Conservation (phyloP, 805 yeast genomes). For the Pichia sporocuriosa region DNA sequence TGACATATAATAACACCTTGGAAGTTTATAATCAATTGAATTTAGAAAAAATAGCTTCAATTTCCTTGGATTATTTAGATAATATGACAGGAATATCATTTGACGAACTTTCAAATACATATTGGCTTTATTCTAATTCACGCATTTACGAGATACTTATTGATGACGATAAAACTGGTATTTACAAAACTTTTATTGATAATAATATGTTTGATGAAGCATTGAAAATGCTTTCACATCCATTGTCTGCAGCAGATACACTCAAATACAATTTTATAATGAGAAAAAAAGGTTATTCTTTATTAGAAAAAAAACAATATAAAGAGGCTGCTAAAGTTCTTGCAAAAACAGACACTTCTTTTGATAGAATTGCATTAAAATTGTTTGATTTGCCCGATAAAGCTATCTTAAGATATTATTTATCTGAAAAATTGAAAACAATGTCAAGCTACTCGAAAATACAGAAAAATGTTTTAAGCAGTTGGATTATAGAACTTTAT, state of each 20-base stretch:
- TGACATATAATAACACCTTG: slow-evolving; percentile 37
- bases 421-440: slow-evolving; percentile 35
- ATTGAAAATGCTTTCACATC: slow-evolving; percentile 28
- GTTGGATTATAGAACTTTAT: slow-evolving; percentile 60
- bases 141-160: slow-evolving; percentile 67
- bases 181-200: slow-evolving; percentile 63
- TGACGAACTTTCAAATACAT: slow-evolving; percentile 50
- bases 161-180: slow-evolving; percentile 60
- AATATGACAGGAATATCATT: slow-evolving; percentile 39
- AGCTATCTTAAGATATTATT: slow-evolving; percentile 41
- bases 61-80: slow-evolving; percentile 21
- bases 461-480: slow-evolving; percentile 48
- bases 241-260: slow-evolving; percentile 24
- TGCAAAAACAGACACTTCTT: slow-evolving; percentile 57
- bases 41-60: slow-evolving; percentile 38
- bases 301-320: slow-evolving; percentile 27
- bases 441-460: slow-evolving; percentile 29
- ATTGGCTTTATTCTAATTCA: slow-evolving; percentile 63
- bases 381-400: slow-evolving; percentile 39
- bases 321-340: slow-evolving; percentile 44
- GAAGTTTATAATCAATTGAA: slow-evolving; percentile 45
- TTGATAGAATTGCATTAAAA: slow-evolving; percentile 61
- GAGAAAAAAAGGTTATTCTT: slow-evolving; percentile 47
- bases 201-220: slow-evolving; percentile 60
- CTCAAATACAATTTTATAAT: slow-evolving; percentile 42